Evolutionary conservation across 306 rosid genomes (phyloP), one percentile per base, ranked within the genome.

Genomic region (Lotus japonicus): DNA sequence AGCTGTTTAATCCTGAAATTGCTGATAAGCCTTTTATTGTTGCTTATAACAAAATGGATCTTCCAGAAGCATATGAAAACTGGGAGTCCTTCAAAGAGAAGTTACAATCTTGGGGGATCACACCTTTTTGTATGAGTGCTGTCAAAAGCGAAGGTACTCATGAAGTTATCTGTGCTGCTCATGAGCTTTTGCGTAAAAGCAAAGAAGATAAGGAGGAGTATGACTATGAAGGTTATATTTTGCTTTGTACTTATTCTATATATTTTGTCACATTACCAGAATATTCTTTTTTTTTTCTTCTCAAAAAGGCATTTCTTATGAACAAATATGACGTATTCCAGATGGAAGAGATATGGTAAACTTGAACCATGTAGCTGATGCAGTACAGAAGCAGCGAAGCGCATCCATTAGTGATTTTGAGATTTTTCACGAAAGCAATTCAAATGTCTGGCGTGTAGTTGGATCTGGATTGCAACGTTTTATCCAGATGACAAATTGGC

Each of bases 401-500:
- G 88, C 89, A 50, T 84, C 97, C 68, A 85, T 94, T 42, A 74
- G 78, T 82, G 96, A 94, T 72, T 94, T 86, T 81, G 96, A 88
- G 81, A 84, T 94, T 77, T 60, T 77, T 74, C 88, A 70, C 42
- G 96, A 94, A 28, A 81, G 75, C 7, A 41, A 44, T 58, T 77
- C 95, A 64, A 82, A 80, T 54, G 50, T 64, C 44, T 94, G 99
- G 99, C 87, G 71, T 60, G 89, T 94, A 21, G 81, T 83, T 66
- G 99, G 99, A 74, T 46, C 96, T 75, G 96, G 97, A 50, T 77
- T 94, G 78, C 88, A 88, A 64, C 90, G 96, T n/a, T 94, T 94
- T 84, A 85, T 86, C 65, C 99, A 88, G 83, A 94, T 90, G 99
- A 94, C 92, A 78, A 90, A 90, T 83, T 94, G 96, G 95, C 77